A percentile compares a stretch with the other conserved stretches of the same genome.
phyloP scores from a whole-genome alignment of 2,329 filamentous ascomycete genomes.

The Hymenoscyphus fraxineus region DNA sequence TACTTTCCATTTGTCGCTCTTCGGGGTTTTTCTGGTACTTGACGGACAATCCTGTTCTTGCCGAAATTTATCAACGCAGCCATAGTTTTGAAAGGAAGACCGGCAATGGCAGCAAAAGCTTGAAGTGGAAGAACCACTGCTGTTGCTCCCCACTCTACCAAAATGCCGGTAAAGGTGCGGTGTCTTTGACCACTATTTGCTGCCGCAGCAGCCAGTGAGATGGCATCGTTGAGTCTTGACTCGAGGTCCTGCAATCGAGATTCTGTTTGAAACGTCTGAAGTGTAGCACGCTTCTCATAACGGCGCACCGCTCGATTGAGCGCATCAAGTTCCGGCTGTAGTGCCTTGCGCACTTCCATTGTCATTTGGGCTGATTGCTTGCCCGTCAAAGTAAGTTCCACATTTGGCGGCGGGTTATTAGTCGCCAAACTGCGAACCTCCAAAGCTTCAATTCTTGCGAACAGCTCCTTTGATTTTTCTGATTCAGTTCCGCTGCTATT shows the following conservation, averaged over 20 bases:
- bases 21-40: slow-evolving; percentile 16
- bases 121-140: slow-evolving; percentile 31
- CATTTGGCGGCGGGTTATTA: slow-evolving; percentile 31
- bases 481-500: slow-evolving; percentile 33
- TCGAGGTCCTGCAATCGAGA: slow-evolving; percentile 70
- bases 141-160: slow-evolving; percentile 31
- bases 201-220: slow-evolving; percentile 75
- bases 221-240: slow-evolving; percentile 67
- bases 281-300: slow-evolving; percentile 83
- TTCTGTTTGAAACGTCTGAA: slow-evolving; percentile 73
- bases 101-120: slow-evolving; percentile 21
- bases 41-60: slow-evolving; percentile 19
- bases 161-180: slow-evolving; percentile 21
- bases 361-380: slow-evolving; percentile 41
- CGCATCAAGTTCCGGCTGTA: slow-evolving; percentile 82
- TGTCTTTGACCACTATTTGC: slow-evolving; percentile 40
- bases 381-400: slow-evolving; percentile 35
- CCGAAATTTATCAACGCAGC: slow-evolving; percentile 21
- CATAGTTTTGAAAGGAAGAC: slow-evolving; percentile 28
- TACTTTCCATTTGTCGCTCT: slow-evolving; percentile 23
- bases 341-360: slow-evolving; percentile 57
- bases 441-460: slow-evolving; percentile 64
- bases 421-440: slow-evolving; percentile 53
- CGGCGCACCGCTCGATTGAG: slow-evolving; percentile 83
- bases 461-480: slow-evolving; percentile 49